Evolutionary conservation across 768 basidiomycete species (phyloP).

Genomic region (Serendipita sp.): DNA sequence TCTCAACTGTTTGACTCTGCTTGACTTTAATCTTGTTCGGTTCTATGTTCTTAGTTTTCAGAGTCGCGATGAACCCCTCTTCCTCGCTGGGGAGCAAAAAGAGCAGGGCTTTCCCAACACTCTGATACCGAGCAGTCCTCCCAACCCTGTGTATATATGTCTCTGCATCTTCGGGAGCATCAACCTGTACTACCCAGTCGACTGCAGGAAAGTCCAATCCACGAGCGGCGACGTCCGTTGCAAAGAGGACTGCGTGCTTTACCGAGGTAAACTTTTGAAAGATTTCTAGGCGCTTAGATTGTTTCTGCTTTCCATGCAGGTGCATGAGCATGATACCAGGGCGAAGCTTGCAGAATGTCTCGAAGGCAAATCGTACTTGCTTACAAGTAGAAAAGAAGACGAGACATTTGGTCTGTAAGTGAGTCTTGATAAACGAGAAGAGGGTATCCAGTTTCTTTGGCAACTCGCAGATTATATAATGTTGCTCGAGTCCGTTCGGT

Average conservation of each 20-base stretch:
- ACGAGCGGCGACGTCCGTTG: conserved; percentile 91
- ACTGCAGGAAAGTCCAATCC: conserved; percentile 93
- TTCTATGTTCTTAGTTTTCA: conserved; percentile 56
- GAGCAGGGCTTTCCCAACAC: conserved; percentile 70
- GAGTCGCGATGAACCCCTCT: conserved; percentile 63
- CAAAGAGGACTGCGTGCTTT: conserved; percentile 74
- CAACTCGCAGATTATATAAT: conserved; percentile 68
- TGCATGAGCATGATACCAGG: conserved; percentile 88
- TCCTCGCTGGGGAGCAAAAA: conserved; percentile 84
- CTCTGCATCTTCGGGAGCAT: conserved; percentile 92
- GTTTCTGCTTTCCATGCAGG: conserved; percentile 93
- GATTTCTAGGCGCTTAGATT: conserved; percentile 67
- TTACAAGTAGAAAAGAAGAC: conserved; percentile 93
- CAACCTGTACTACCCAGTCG: conserved; percentile 92
- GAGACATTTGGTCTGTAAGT: conserved; percentile 77
- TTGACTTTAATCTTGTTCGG: conserved; percentile 75
- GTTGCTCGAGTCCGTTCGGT: conserved; percentile 70
- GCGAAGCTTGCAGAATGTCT: conserved; percentile 90
- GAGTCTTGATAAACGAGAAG: conserved; percentile 90
- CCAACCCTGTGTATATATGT: conserved; percentile 97
- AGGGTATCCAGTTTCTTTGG: conserved; percentile 82
- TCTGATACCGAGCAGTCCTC: conserved; percentile 84
- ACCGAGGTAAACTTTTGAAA: conserved; percentile 72
- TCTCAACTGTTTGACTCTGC: conserved; percentile 67
- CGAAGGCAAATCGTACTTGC: conserved; percentile 89